Percentiles rank a stretch among this genome's conserved stretches.
Evolutionary conservation across 2,329 filamentous ascomycete genomes (phyloP).

Genomic region (Cladosporium sp.): DNA sequence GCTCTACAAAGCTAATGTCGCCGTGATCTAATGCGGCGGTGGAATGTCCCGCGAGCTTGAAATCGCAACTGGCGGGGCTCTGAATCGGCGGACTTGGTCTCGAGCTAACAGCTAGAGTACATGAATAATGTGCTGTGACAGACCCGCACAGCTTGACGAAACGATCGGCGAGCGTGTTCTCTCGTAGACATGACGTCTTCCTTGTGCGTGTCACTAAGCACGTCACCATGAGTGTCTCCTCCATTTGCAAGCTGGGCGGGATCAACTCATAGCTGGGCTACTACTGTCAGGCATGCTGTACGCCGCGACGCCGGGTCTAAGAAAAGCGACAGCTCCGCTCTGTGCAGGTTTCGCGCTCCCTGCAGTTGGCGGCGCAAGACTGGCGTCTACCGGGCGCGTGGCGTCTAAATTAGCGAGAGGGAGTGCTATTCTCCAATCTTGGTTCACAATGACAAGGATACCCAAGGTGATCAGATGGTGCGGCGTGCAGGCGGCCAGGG

Average conservation of each 20-base stretch:
- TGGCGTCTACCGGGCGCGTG: not conserved
- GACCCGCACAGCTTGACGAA: not conserved
- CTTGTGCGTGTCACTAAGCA: no score
- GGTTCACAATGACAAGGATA: not conserved
- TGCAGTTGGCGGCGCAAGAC: not conserved
- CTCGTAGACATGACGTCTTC: not conserved
- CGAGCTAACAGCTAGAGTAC: not conserved
- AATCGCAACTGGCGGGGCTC: not conserved
- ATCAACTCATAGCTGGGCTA: not conserved
- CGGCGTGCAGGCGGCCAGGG: slow-evolving; percentile 3
- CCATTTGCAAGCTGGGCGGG: no score
- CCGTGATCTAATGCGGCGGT: no score
- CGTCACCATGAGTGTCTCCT: no score
- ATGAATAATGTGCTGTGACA: not conserved
- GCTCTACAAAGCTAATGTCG: no score
- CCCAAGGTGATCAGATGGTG: not conserved
- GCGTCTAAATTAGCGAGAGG: slow-evolving; percentile 11
- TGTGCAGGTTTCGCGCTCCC: not conserved
- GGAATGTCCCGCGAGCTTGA: no score
- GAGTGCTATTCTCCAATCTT: not conserved
- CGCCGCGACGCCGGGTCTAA: not conserved
- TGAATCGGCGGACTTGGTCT: not conserved
- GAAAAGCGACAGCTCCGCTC: not conserved
- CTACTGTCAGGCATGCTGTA: not conserved
- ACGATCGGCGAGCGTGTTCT: not conserved